Conservation (phyloP, 345 rosid species). For the Hibiscus syriacus region DNA sequence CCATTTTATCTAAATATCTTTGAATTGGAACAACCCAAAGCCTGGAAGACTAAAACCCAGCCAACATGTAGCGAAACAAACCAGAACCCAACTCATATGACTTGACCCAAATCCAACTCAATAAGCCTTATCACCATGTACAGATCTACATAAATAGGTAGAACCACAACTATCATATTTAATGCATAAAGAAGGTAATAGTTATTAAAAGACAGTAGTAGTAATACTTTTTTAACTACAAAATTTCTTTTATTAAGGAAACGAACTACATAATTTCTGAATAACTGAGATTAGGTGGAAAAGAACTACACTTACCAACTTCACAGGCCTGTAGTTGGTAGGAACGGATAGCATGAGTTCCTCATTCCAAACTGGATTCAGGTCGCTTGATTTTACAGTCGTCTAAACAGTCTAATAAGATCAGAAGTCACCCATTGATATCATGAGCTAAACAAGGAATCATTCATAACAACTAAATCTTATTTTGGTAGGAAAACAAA, state of each 20-base stretch:
- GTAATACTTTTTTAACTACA: background rate
- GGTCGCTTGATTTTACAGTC: slow-evolving; percentile 46
- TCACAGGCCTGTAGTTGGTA: slow-evolving; percentile 46
- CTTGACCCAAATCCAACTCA: background rate
- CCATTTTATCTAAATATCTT: background rate
- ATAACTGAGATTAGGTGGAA: background rate
- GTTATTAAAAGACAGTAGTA: background rate
- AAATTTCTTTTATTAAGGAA: background rate
- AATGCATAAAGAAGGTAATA: background rate
- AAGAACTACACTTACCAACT: slow-evolving; percentile 41
- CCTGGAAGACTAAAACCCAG: background rate
- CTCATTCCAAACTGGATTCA: slow-evolving; percentile 81
- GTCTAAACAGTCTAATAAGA: slow-evolving; percentile 50
- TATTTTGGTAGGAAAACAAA: background rate
- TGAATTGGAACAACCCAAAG: background rate
- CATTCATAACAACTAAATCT: background rate
- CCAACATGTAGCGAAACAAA: too few species aligned
- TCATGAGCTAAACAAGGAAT: background rate
- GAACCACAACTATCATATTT: background rate
- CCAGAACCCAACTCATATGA: background rate
- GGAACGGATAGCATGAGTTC: slow-evolving; percentile 82
- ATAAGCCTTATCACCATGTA: background rate
- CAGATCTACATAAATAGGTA: background rate
- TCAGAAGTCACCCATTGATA: background rate
- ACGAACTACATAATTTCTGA: background rate